phyloP scores from a whole-genome alignment of 2,329 filamentous ascomycete genomes.

The Alternaria gaisen region DNA sequence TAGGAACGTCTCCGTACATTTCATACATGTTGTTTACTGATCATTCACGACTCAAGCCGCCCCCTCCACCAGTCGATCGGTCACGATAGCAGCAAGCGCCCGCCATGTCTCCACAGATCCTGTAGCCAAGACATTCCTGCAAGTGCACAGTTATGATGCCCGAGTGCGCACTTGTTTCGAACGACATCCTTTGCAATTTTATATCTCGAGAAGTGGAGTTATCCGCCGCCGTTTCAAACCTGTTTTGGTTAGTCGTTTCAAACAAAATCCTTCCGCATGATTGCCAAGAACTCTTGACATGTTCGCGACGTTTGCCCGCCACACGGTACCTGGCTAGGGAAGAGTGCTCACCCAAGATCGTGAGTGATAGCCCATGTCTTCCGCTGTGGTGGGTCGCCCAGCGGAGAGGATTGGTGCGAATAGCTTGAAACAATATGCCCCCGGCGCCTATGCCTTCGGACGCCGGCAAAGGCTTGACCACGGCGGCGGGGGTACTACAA shows the following conservation, averaged over 20 bases:
- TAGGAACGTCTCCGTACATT: neutral
- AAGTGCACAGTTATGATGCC: conserved; percentile 14
- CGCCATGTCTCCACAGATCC: conserved; percentile 7
- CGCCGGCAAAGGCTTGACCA: conserved; percentile 10
- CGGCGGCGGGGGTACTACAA: conserved; percentile 6
- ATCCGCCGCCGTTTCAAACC: neutral
- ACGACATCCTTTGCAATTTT: conserved; percentile 16
- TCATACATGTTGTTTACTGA: neutral
- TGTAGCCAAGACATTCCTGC: conserved; percentile 12
- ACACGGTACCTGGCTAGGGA: conserved; percentile 10
- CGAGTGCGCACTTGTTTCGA: conserved; percentile 26
- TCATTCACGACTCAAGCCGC: conserved; percentile 1
- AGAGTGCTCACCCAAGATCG: conserved; percentile 4
- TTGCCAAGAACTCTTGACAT: conserved; percentile 11
- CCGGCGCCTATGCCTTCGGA: conserved; percentile 11
- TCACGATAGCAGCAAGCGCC: conserved; percentile 1
- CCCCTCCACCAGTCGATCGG: neutral
- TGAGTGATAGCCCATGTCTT: conserved; percentile 12
- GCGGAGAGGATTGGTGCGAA: conserved; percentile 17
- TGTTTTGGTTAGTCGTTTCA: conserved; percentile 24
- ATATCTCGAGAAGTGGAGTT: conserved; percentile 27
- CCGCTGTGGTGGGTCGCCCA: conserved; percentile 9
- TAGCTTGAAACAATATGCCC: conserved; percentile 18
- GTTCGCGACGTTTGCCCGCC: conserved; percentile 11
- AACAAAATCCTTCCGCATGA: conserved; percentile 22